Conservation (phyloP, 805 yeast species). For the Pichia phayaonensis region DNA sequence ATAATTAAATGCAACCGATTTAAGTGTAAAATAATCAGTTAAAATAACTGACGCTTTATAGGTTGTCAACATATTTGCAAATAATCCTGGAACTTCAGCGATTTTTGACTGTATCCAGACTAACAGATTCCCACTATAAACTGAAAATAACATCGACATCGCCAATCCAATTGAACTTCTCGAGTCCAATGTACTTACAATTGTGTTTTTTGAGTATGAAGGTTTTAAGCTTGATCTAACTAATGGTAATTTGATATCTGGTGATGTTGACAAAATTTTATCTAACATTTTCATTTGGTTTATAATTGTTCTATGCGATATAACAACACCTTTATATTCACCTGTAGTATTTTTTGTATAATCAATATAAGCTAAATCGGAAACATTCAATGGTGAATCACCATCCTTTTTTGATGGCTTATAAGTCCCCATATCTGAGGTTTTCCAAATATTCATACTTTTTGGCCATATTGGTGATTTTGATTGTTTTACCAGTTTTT, state of each 20-base stretch:
- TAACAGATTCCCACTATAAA: slow-evolving; percentile 76
- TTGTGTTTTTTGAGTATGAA: slow-evolving; percentile 41
- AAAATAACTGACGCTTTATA: slow-evolving; percentile 66
- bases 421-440: slow-evolving; percentile 77
- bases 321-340: slow-evolving; percentile 85
- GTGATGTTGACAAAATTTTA: slow-evolving; percentile 58
- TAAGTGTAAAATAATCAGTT: slow-evolving; percentile 82
- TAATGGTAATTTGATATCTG: slow-evolving; percentile 31
- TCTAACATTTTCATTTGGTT: slow-evolving; percentile 81
- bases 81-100: slow-evolving; percentile 75
- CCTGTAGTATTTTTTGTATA: slow-evolving; percentile 87
- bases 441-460: slow-evolving; percentile 69
- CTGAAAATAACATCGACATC: slow-evolving; percentile 69
- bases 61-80: slow-evolving; percentile 70
- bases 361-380: slow-evolving; percentile 89
- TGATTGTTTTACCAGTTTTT: slow-evolving; percentile 39
- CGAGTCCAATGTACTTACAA: slow-evolving; percentile 59
- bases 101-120: slow-evolving; percentile 72
- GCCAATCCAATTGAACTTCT: slow-evolving; percentile 82
- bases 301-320: slow-evolving; percentile 79
- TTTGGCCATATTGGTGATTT: slow-evolving; percentile 50
- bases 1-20: slow-evolving; percentile 87
- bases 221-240: slow-evolving; percentile 47
- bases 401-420: slow-evolving; percentile 50
- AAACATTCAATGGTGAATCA: slow-evolving; percentile 60